Base-by-base conservation (phyloP, 2,329 filamentous ascomycete species). In the Fusarium sp. region DNA sequence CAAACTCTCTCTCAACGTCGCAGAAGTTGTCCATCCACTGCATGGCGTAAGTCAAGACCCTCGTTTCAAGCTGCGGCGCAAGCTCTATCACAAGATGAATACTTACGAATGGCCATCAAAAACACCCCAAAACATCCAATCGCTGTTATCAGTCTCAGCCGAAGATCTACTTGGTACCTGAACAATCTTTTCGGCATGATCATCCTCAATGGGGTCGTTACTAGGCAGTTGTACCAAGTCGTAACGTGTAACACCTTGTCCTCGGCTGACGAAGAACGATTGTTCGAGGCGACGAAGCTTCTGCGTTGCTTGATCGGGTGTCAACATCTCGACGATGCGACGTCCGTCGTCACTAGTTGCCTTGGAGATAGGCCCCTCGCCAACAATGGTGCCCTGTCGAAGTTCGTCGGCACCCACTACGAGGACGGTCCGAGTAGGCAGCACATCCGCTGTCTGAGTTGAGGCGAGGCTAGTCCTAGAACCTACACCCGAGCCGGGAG, bases 111-210 rank as follows among this genome's bases (percentile, higher is more conserved):
- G 96, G 1, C 96, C 96, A 79, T 99, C 96, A 81, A 98, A 99
- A 20, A 99, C 95, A 63, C 95, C 96, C 96, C 97, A 99, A 81
- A 99, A 99, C 94, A 98, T 98, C 96, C 96, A 99, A 81, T 99
- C 97, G 68, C 89, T 93, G 64, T 86, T 90, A 20, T 87, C 85
- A 40, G 86, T 80, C 37, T 79, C 75, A 26, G 78, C 76, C 27
- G 76, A 76, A 82, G 78, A 87, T 82, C 76, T 87, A 57, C 87
- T 87, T 7, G 93, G 92, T 12, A 98, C 90, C 81, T 98, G 93
- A 49, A 99, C 94, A 77, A 98, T 98, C 87, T 97, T 97, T 84
- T 99, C 96, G 56, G 95, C 93, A 79, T 99, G 96, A 78, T 99
- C 97, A 78, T 99, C 96, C 83, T 99, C 96, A 64, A 99, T 99